A percentile compares a stretch with the other conserved stretches of the same genome.
These are phyloP conservation scores for Ogataea neopini DNA, from an alignment of 805 yeast species.

Conservation along the genomic window DNA sequence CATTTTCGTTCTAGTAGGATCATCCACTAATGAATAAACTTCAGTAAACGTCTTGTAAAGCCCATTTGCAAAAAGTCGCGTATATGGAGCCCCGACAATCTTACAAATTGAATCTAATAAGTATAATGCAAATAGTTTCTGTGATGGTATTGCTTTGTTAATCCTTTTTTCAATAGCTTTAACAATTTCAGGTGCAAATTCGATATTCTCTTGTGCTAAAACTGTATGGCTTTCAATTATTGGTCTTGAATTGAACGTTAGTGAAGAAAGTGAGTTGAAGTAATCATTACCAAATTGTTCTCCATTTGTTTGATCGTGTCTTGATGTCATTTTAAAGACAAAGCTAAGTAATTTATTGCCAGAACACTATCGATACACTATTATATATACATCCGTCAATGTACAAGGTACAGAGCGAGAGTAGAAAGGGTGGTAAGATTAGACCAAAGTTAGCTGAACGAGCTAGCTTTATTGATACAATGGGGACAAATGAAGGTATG, in stretches of 20 bases:
- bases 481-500: too few species aligned
- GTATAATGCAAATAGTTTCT: slow-evolving; percentile 82
- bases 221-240: slow-evolving; percentile 82
- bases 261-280: slow-evolving; percentile 64
- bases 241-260: slow-evolving; percentile 88
- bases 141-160: slow-evolving; percentile 74
- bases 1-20: slow-evolving; percentile 69
- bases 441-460: too few species aligned
- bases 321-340: slow-evolving; percentile 3
- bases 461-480: too few species aligned
- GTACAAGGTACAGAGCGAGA: too few species aligned
- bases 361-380: slow-evolving; percentile 8
- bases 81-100: slow-evolving; percentile 87
- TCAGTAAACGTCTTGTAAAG: slow-evolving; percentile 70
- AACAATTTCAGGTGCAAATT: slow-evolving; percentile 74
- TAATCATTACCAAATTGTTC: slow-evolving; percentile 58
- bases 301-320: slow-evolving; percentile 4
- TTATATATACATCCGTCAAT: slow-evolving; percentile 10
- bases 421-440: too few species aligned
- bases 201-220: slow-evolving; percentile 82
- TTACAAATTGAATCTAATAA: slow-evolving; percentile 90
- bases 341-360: slow-evolving; percentile 9
- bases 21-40: slow-evolving; percentile 78
- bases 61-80: slow-evolving; percentile 70
- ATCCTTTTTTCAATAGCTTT: slow-evolving; percentile 75